phyloP scores from a whole-genome alignment of 2,329 filamentous ascomycete genomes.

The Aspergillus tanneri region DNA sequence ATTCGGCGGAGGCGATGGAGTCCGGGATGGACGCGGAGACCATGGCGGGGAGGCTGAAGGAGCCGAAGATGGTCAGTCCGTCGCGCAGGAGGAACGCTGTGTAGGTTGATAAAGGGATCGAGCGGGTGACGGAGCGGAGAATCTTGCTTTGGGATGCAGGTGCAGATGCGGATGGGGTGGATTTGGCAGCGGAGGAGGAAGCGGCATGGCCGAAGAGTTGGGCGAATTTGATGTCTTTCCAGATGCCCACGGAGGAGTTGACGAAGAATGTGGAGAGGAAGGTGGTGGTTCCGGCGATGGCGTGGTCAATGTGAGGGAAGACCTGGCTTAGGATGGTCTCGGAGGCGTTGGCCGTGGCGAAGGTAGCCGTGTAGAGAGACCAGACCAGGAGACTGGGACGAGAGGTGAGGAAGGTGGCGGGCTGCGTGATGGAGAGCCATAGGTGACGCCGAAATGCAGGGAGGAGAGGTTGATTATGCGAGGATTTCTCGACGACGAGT shows the following conservation, averaged over 20 bases:
- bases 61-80: conserved; percentile 74
- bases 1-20: conserved; percentile 76
- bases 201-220: conserved; percentile 60
- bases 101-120: conserved; percentile 49
- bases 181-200: conserved; percentile 3
- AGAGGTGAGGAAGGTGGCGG: conserved; percentile 39
- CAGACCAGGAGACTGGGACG: conserved; percentile 45
- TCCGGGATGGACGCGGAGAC: conserved; percentile 56
- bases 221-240: conserved; percentile 84
- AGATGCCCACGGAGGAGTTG: conserved; percentile 72
- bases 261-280: conserved; percentile 72
- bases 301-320: conserved; percentile 53
- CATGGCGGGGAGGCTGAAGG: conserved; percentile 33
- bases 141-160: conserved; percentile 18
- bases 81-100: conserved; percentile 74
- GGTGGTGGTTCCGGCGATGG: conserved; percentile 71
- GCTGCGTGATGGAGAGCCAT: conserved; percentile 37
- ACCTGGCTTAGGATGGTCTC: conserved; percentile 71
- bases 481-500: conserved; percentile 49
- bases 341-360: conserved; percentile 79
- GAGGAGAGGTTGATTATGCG: conserved; percentile 34
- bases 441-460: conserved; percentile 36
- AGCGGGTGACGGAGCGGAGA: conserved; percentile 29
- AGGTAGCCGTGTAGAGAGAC: conserved; percentile 76
- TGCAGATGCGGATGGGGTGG: conserved; percentile 6